Evolutionary conservation across 768 basidiomycete species (phyloP).

Genomic region (Astraeus odoratus): DNA sequence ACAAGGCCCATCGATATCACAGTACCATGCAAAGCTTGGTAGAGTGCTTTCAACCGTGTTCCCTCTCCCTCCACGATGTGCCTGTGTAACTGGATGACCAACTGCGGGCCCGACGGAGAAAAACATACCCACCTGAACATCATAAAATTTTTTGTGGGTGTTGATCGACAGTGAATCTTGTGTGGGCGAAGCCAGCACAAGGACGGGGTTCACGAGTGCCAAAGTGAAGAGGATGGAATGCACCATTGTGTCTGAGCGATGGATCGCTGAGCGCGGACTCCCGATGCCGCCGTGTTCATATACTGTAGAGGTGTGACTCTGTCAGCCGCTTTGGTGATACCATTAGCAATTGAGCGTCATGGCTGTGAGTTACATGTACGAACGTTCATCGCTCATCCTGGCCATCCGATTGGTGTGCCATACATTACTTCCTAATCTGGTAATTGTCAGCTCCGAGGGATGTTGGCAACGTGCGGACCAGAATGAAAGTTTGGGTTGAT

Average conservation of each 20-base stretch:
- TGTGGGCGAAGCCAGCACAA: constrained; percentile 22
- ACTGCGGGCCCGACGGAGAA: constrained; percentile 1
- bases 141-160: constrained; percentile 31
- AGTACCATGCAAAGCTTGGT: constrained; percentile 70
- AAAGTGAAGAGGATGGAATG: constrained; percentile 7
- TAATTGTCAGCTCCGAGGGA: neutral
- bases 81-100: constrained; percentile 32
- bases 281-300: neutral
- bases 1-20: constrained; percentile 6
- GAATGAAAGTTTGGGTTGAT: neutral
- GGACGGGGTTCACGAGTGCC: constrained; percentile 2
- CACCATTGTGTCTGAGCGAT: neutral
- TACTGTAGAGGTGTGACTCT: too few relatives aligned
- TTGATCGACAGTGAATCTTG: constrained; percentile 16
- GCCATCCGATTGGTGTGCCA: neutral
- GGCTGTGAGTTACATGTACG: neutral
- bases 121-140: constrained; percentile 38
- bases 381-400: neutral
- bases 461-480: neutral
- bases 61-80: constrained; percentile 72
- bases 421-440: neutral
- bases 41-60: constrained; percentile 68
- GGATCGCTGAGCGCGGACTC: neutral
- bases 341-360: too few relatives aligned
- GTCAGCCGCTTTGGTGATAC: too few relatives aligned